Evolutionary conservation across 495 filamentous ascomycete species (phyloP), one percentile per base, ranked within the genome.

Genomic region (Daldinia vernicosa): DNA sequence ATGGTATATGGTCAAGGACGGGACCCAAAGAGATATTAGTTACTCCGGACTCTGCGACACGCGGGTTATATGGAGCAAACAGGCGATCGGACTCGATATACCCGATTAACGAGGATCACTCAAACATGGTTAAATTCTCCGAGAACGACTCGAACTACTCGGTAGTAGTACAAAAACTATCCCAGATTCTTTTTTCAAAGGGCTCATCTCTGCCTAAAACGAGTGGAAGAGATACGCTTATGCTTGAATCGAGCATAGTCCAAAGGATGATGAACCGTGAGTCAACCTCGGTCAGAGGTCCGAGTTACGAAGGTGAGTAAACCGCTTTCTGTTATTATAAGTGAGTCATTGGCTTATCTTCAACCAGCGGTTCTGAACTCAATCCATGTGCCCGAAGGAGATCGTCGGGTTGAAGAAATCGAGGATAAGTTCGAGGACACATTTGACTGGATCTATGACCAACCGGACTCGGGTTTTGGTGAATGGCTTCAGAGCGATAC

Each of bases 101-200:
- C 26, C 67, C 71, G 0, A 68, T 74, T 24, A 71, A 74, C 11
- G 59, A 69, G 27, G 64, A 58, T 15, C 71, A 74, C n/a, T 74
- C 71, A 0, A 27, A 63, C 9, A 71, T 74, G 43, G 71, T 74
- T 26, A 74, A 74, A 17, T 71, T 74, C 30, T 50, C 32, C 4
- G 17, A 45, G 12, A 55, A 45, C 22, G 60, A 64, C 54, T 43
- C 60, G 26, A 45, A 53, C 15, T 33, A 14, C 51, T 50, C 27
- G 4, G 17, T 32, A 45, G 15, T 32, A 39, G 35, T 28, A 7
- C 33, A 57, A 3, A 61, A 57, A 0, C 39, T 68, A 17, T 15
- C 40, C 4, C 50, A 57, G 11, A 55, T 68, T 22, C 24, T 62
- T 19, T 37, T 53, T 7, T 17, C 24, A 1, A 33, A 43, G 40